Evolutionary conservation across 73 alveolate genomes (phyloP).

Genomic region (Tetrahymena thermophila): DNA sequence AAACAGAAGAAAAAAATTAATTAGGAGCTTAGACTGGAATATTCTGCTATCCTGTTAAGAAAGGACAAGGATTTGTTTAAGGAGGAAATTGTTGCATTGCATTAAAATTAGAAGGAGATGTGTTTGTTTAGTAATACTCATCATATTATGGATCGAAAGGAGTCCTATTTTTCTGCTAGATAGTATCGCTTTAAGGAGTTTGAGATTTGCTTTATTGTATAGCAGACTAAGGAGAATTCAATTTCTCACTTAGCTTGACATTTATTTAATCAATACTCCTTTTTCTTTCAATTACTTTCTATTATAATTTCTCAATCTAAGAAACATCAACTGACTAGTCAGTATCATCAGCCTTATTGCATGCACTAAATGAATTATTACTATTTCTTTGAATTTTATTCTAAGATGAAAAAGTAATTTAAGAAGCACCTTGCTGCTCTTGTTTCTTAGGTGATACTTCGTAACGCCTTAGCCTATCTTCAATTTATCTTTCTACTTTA

Average conservation of each 20-base stretch:
- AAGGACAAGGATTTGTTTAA: not conserved
- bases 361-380: not conserved
- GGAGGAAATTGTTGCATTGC: not conserved
- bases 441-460: not conserved
- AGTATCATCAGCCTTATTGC: not conserved
- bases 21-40: not conserved
- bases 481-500: not conserved
- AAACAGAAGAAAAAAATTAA: not conserved
- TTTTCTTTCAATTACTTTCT: not conserved
- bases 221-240: not conserved
- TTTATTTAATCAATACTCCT: not conserved
- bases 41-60: not conserved
- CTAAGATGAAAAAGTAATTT: not conserved
- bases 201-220: not conserved
- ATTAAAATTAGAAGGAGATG: not conserved
- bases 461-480: not conserved
- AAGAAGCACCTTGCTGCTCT: not conserved
- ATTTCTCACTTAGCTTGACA: not conserved
- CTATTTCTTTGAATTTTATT: no score
- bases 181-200: not conserved
- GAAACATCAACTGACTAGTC: not conserved
- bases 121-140: not conserved
- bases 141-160: not conserved
- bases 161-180: not conserved
- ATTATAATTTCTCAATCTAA: not conserved